These are phyloP conservation scores for Sugiyamaella marilandica DNA, from an alignment of 805 yeast species.

Conservation along the genomic window DNA sequence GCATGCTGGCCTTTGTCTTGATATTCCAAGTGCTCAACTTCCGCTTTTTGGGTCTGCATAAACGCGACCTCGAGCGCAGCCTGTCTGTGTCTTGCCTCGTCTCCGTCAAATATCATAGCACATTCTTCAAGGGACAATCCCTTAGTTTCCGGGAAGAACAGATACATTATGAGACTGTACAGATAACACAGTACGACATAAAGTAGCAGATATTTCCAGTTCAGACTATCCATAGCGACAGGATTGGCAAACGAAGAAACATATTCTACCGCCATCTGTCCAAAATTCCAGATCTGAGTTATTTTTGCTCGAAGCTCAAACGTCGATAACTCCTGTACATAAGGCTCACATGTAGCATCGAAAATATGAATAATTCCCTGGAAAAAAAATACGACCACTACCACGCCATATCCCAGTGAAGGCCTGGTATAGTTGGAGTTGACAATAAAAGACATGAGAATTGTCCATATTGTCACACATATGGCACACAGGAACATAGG, in stretches of 20 bases:
- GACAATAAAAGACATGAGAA: conserved; percentile 9
- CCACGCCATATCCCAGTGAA: conserved; percentile 11
- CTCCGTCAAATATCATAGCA: conserved; percentile 40
- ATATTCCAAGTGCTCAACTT: neutral
- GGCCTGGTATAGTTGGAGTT: conserved; percentile 6
- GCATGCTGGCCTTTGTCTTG: neutral
- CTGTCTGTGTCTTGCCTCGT: neutral
- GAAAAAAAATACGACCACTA: conserved; percentile 18
- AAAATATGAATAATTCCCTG: conserved; percentile 13
- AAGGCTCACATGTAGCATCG: conserved; percentile 28
- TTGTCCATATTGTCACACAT: conserved; percentile 34
- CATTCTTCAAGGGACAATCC: conserved; percentile 43
- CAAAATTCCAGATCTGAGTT: conserved; percentile 26
- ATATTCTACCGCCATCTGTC: conserved; percentile 5
- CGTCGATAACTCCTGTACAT: conserved; percentile 24
- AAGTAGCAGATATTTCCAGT: conserved; percentile 44
- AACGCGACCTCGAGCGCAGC: conserved; percentile 10
- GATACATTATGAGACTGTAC: conserved; percentile 29
- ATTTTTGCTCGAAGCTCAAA: conserved; percentile 39
- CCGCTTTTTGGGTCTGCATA: conserved; percentile 11
- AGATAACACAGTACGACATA: conserved; percentile 23
- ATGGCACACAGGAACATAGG: conserved; percentile 6
- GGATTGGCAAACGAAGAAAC: conserved; percentile 35
- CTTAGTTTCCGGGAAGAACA: conserved; percentile 40
- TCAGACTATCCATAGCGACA: conserved; percentile 38